Base-by-base conservation (phyloP, 2,329 filamentous ascomycete species). In the Didymellaceae sp. region DNA sequence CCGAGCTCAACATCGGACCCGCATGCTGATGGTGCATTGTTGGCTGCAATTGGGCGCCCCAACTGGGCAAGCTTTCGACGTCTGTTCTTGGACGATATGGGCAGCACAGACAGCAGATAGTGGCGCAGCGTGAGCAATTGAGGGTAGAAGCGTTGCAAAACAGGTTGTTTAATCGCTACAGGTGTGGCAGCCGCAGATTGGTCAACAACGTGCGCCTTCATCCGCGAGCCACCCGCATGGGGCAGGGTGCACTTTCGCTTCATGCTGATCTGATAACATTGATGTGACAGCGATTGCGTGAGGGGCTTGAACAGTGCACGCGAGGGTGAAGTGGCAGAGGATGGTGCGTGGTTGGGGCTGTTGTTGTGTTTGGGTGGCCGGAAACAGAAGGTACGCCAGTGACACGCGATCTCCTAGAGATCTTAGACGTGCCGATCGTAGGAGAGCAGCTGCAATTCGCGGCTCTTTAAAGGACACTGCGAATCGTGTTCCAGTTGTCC, bases 121-220 rank as follows among this genome's bases (percentile, higher is more conserved):
- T 87, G 79, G 62, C 90, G 85, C 49, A 96, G 76, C 0, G 86
- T 86, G 46, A 84, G 71, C 10, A 91, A 81, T 37, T 80, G 74
- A 6, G 80, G 74, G 73, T 91, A 96, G 74, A 87, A 89, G 54
- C 82, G 81, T 35, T 79, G 79, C 48, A 96, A 78, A 25, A 94
- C 80, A 45, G 84, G 83, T 66, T 90, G 86, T 49, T 75, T 72
- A 45, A 76, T 63, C 52, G 48, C 33, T 39, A 58, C n/a, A 57
- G 59, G 51, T 59, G 63, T 64, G 70, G 67, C 66, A 61, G 33
- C 41, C 53, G 62, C 44, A 65, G 68, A 72, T 70, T 70, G 67
- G 68, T 58, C 52, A 42, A 50, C 44, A 20, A 54, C 41, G 44
- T 52, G 51, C 51, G 56, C 35, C 54, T 55, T 67, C 62, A 71